Conservation (phyloP, 495 filamentous ascomycete genomes). For the Xylaria curta region DNA sequence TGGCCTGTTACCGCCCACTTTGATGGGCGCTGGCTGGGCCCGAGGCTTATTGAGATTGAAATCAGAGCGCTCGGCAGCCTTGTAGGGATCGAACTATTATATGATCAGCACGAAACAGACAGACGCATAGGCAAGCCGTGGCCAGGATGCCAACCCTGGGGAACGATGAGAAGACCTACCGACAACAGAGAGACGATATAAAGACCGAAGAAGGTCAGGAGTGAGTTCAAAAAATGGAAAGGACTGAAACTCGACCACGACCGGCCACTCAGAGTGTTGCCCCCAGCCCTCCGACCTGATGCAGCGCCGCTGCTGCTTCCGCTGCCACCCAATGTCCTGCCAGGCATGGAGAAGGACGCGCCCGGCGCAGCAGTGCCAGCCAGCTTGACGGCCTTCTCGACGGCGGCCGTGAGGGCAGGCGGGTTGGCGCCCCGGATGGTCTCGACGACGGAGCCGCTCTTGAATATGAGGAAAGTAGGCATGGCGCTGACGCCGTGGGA, state of each 20-base stretch:
- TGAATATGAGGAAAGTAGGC: constrained; percentile 91
- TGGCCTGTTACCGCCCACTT: constrained; percentile 29
- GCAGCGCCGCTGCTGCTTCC: constrained; percentile 14
- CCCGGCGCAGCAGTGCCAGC: constrained; percentile 56
- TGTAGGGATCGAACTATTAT: constrained; percentile 67
- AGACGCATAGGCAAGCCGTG: background rate
- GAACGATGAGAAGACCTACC: constrained; percentile 36
- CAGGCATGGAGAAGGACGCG: constrained; percentile 49
- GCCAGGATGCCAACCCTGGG: background rate
- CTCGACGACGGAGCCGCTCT: constrained; percentile 71
- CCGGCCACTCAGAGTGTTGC: constrained; percentile 38
- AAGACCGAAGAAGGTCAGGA: constrained; percentile 64
- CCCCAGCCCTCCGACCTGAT: constrained; percentile 31
- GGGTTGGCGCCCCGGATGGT: constrained; percentile 83
- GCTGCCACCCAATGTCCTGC: constrained; percentile 43
- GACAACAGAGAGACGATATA: constrained; percentile 66
- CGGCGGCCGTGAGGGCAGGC: constrained; percentile 71
- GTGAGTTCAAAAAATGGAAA: constrained; percentile 49
- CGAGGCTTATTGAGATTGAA: constrained; percentile 63
- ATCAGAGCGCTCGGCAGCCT: constrained; percentile 64
- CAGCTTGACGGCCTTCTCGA: constrained; percentile 73
- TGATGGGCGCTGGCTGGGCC: constrained; percentile 29
- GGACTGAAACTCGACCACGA: constrained; percentile 48
- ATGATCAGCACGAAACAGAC: background rate
- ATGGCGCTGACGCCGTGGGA: constrained; percentile 65